Conservation (phyloP, 176 grass and related monocot species). For the Triticum dicoccoides region DNA sequence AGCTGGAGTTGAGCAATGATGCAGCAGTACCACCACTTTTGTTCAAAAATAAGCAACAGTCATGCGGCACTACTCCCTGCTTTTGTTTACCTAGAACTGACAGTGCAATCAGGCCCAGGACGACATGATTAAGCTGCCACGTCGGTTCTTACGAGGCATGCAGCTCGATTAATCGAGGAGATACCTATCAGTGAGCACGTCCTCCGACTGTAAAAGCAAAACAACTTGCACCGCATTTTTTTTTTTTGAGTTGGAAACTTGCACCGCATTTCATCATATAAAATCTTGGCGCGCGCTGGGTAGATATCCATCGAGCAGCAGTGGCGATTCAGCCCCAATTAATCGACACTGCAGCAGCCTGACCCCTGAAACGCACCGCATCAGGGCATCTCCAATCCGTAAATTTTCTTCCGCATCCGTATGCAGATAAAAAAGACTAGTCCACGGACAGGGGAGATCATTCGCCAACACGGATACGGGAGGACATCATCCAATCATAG, state of each 20-base stretch:
- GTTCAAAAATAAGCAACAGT: not conserved
- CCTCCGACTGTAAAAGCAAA: no score
- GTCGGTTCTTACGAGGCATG: not conserved
- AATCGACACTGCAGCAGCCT: not conserved
- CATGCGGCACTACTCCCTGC: not conserved
- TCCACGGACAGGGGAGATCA: no score
- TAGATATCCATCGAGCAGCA: not conserved
- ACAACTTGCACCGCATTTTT: no score
- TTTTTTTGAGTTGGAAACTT: no score
- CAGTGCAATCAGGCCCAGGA: not conserved
- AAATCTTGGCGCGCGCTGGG: no score
- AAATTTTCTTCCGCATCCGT: no score
- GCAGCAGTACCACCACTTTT: not conserved
- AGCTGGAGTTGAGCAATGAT: not conserved
- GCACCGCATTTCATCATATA: no score
- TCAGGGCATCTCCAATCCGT: no score
- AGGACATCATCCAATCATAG: no score
- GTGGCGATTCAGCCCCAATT: not conserved
- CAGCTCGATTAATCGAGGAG: not conserved
- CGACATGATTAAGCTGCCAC: slow-evolving; percentile 14
- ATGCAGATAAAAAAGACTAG: no score
- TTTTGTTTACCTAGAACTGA: slow-evolving; percentile 4
- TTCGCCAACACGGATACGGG: no score
- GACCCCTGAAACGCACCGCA: not conserved
- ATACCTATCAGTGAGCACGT: no score